Conservation (phyloP, 2,329 filamentous ascomycete species). For the Fusarium tuaranense region DNA sequence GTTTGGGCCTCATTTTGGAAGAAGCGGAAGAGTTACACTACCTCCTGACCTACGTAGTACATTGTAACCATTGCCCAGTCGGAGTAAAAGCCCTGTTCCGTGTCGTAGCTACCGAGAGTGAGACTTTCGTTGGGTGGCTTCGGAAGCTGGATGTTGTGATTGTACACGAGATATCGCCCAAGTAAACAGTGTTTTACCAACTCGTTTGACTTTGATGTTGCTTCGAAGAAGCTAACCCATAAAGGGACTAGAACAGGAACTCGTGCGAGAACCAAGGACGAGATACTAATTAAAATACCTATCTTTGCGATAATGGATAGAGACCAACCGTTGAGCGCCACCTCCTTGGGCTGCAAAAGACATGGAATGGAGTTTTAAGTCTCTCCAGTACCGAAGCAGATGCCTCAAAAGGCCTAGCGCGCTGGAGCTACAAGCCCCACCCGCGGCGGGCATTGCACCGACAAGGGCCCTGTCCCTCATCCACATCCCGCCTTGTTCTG, state of each 20-base stretch:
- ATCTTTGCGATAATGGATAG: neutral
- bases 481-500: conserved; percentile 9
- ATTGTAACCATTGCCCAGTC: neutral
- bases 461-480: conserved; percentile 9
- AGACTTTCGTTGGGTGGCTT: neutral
- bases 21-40: neutral
- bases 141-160: neutral
- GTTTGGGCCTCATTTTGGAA: neutral
- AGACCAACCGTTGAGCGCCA: conserved; percentile 1
- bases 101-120: neutral
- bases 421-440: conserved; percentile 4
- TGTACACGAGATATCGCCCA: neutral
- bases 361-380: conserved; percentile 11
- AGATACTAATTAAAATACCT: neutral
- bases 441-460: conserved; percentile 24
- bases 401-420: conserved; percentile 30
- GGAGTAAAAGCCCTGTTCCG: neutral
- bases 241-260: neutral
- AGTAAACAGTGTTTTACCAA: neutral
- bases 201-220: neutral
- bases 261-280: neutral
- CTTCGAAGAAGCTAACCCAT: neutral
- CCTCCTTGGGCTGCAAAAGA: conserved; percentile 15
- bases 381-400: conserved; percentile 24
- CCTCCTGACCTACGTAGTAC: neutral